Base-by-base conservation (phyloP, 495 filamentous ascomycete species). In the Neurospora sp. region DNA sequence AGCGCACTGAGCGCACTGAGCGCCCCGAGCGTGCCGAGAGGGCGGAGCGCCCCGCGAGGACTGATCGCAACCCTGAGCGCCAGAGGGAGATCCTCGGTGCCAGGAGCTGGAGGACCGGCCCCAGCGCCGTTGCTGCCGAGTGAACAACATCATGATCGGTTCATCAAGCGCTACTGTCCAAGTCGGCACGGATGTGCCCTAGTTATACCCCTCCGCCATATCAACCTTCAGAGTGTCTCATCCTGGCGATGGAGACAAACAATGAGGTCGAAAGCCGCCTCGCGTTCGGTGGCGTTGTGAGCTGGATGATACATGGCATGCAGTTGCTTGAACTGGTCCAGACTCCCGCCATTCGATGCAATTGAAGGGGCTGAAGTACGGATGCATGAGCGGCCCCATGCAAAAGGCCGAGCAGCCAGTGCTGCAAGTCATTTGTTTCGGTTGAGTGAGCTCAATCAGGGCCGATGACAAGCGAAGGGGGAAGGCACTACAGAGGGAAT, bases 1-100 rank as follows among this genome's bases (percentile, higher is more conserved):
- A 27, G 68, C 18, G 71, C 27, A 68, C 12, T 44, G 38, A 59
- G 20, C 71, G 31, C 31, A 3, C 31, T 5, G 31, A 35, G 31
- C 31, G 73, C 27, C 61, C 31, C 40, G 73, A 76, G 35, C 71
- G 41, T 10, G 12, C 68, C 6, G 68, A 44, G n/a, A 66, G 72
- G 35, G 71, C 68, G 68, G 70, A 66, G 37, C 74, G 74, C 31
- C 41, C 72, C 48, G 72, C 73, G 68, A 74, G 38, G 40, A 70
- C 48, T 41, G 76, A 71, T 9, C 53, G 53, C 53, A 61, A 61
- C 53, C 53, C 53, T 31, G 53, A 61, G 31, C 69, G 72, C 18
- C 74, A 75, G 72, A 42, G 70, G 66, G 69, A 44, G 22, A 77
- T 77, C 31, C 70, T 77, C 31, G 70, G 74, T 1, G 71, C 76